Percentiles rank a stretch among this genome's conserved stretches.
Evolutionary conservation across 2,329 filamentous ascomycete genomes (phyloP).

Genomic region (Colletotrichum sp.): DNA sequence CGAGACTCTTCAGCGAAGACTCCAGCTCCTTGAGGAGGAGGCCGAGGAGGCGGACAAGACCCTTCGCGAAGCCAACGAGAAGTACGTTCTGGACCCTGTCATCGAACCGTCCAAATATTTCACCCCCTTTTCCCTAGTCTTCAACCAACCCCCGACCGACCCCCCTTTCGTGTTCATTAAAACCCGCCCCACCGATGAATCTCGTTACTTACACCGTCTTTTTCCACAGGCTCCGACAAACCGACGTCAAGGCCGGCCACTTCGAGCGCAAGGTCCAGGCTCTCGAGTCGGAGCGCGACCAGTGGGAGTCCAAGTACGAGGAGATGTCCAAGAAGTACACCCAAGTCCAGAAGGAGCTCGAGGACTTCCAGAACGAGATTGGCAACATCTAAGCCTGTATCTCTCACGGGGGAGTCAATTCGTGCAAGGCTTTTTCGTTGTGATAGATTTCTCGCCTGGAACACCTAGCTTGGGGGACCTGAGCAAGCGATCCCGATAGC

Average conservation of each 20-base stretch:
- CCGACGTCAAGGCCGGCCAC: slow-evolving; percentile 98
- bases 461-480: slow-evolving; percentile 14
- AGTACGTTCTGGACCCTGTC: slow-evolving; percentile 65
- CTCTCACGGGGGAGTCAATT: slow-evolving; percentile 8
- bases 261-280: slow-evolving; percentile 99
- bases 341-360: slow-evolving; percentile 84
- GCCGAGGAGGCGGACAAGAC: slow-evolving; percentile 96
- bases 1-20: slow-evolving; percentile 87
- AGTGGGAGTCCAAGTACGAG: slow-evolving; percentile 98
- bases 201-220: slow-evolving; percentile 21
- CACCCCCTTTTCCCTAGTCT: background rate
- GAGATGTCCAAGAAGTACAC: slow-evolving; percentile 93
- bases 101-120: slow-evolving; percentile 7
- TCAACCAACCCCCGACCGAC: background rate
- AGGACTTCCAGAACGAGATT: slow-evolving; percentile 90
- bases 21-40: slow-evolving; percentile 97
- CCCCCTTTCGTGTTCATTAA: slow-evolving; percentile 8
- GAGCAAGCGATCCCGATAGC: slow-evolving; percentile 11
- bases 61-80: slow-evolving; percentile 96
- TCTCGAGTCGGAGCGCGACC: slow-evolving; percentile 87
- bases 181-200: slow-evolving; percentile 10
- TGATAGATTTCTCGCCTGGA: slow-evolving; percentile 16
- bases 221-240: slow-evolving; percentile 83
- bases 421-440: slow-evolving; percentile 2
- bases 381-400: slow-evolving; percentile 76